Conservation (phyloP, 2,329 filamentous ascomycete genomes). For the Pseudogymnoascus sp. region DNA sequence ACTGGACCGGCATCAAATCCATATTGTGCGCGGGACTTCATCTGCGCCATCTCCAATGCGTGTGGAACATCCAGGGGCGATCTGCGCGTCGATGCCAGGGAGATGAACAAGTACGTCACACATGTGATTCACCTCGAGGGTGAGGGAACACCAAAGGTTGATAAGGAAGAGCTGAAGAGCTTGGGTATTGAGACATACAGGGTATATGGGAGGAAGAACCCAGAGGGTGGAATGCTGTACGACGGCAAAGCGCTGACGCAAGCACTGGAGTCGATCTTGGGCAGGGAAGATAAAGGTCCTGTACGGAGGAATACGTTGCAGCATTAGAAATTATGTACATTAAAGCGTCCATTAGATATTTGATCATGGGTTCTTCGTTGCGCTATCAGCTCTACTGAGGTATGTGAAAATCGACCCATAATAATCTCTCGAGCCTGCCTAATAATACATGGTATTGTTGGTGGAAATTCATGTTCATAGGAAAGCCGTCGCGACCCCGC, state of each 20-base stretch:
- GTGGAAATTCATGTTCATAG: neutral
- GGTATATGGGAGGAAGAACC: constrained; percentile 62
- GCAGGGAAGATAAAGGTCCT: constrained; percentile 48
- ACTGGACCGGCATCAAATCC: constrained; percentile 61
- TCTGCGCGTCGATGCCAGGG: constrained; percentile 26
- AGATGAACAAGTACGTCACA: constrained; percentile 55
- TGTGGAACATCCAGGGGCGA: constrained; percentile 32
- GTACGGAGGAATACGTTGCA: constrained; percentile 52
- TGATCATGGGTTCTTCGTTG: neutral
- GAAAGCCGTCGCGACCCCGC: neutral
- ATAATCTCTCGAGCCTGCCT: neutral
- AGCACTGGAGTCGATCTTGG: constrained; percentile 70
- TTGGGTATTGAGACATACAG: constrained; percentile 71
- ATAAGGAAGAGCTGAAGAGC: constrained; percentile 52
- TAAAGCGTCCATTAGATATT: neutral
- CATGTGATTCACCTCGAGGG: constrained; percentile 77
- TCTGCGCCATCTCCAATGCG: constrained; percentile 69
- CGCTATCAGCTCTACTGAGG: neutral
- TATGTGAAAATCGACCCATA: neutral
- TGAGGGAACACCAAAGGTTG: constrained; percentile 59
- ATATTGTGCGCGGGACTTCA: constrained; percentile 72
- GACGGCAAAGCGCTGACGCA: constrained; percentile 68
- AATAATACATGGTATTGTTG: constrained; percentile 5
- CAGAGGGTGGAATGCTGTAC: constrained; percentile 53
- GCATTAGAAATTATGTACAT: constrained; percentile 2